These are phyloP conservation scores for Raddia guianensis DNA, from an alignment of 176 grass and related monocot genomes.

Conservation along the genomic window DNA sequence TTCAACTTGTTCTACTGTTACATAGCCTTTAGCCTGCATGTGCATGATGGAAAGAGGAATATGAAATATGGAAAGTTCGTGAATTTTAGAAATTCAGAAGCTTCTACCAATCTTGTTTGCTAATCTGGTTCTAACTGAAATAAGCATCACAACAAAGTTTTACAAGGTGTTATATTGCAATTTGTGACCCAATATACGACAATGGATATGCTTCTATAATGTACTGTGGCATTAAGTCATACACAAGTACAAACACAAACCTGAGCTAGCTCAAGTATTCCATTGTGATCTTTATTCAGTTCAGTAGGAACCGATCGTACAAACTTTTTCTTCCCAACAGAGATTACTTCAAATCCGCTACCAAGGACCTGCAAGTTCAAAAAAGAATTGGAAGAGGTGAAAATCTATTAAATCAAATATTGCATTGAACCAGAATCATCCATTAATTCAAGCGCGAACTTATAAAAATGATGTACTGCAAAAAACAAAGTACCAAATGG, in stretches of 20 bases:
- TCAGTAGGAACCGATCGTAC: slow-evolving; percentile 92
- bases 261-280: slow-evolving; percentile 96
- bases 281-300: slow-evolving; percentile 97
- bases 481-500: slow-evolving; percentile 11
- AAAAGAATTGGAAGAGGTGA: slow-evolving; percentile 23
- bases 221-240: not conserved
- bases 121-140: slow-evolving; percentile 10
- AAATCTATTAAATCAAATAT: slow-evolving; percentile 5
- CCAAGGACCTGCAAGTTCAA: slow-evolving; percentile 71
- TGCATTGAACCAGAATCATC: not conserved
- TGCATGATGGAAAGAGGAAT: slow-evolving; percentile 22
- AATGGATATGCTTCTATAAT: not conserved
- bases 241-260: slow-evolving; percentile 50
- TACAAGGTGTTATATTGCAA: not conserved
- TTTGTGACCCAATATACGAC: not conserved
- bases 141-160: not conserved
- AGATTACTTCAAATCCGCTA: slow-evolving; percentile 98
- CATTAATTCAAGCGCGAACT: not conserved
- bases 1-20: slow-evolving; percentile 75
- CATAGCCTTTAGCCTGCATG: slow-evolving; percentile 79
- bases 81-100: not conserved
- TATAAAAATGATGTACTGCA: slow-evolving; percentile 4
- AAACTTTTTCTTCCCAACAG: slow-evolving; percentile 85
- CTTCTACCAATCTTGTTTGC: slow-evolving; percentile 4
- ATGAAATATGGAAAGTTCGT: not conserved